Base-by-base conservation (phyloP, 164 flowering plant species). In the Chloranthus sessilifolius region DNA sequence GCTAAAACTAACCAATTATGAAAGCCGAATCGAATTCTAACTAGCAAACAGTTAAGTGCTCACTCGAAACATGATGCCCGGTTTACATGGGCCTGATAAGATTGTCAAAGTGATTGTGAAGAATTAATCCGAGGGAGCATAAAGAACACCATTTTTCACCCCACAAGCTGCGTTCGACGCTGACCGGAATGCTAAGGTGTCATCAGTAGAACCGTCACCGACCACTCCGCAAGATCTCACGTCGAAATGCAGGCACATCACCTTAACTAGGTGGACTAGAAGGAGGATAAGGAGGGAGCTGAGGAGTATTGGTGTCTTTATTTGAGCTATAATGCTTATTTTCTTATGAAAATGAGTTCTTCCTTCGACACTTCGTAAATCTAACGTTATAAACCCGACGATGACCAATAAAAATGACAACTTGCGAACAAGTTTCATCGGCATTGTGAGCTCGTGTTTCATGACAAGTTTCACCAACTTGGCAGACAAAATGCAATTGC, bases 111-210 rank as follows among this genome's bases (percentile, higher is more conserved):
- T 81, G 68, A 92, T 76, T 16, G 52, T 71, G 66, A 92, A 92
- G 5, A 23, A 15, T 7, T 65, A 59, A 37, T 46, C 74, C 1
- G 77, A 50, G 1, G 99, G 96, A 46, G 66, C 89, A 25, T 82
- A 58, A 39, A 92, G 47, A 15, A 69, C 70, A 2, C 64, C 85
- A 4, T 79, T 73, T 51, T 92, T 81, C 2, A 74, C 82, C 0
- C 74, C 75, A 56, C 99, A 92, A 3, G 95, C 99, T 1, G 68
- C 94, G 58, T 88, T 77, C 99, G 96, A 88, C 4, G 99, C 96
- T 1, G 61, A 66, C 51, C 35, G 41, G 66, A 92, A 88, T 2
- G 99, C 99, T 0, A 64, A 70, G 2, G 88, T 88, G 66, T 92
- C 99, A 51, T 92, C 95, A 1, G 76, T 66, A 15, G 52, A 42